Conservation (phyloP, 2,329 filamentous ascomycete genomes). For the Septoria petroselini region DNA sequence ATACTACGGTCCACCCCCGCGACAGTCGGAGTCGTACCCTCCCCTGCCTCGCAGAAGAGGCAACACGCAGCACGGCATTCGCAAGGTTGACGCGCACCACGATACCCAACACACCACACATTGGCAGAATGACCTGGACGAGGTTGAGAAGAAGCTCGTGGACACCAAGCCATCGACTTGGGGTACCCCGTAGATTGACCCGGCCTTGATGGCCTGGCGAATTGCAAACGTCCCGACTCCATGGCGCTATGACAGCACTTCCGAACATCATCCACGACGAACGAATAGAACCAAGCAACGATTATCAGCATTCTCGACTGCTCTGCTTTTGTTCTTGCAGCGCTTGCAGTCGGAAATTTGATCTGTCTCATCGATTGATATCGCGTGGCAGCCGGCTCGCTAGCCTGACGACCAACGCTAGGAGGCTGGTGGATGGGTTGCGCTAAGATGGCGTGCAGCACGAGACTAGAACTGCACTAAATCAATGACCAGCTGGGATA, state of each 20-base stretch:
- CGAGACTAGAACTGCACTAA: neutral
- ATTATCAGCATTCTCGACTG: neutral
- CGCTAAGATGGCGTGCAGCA: constrained; percentile 2
- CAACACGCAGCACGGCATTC: constrained; percentile 5
- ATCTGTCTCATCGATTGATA: constrained; percentile 1
- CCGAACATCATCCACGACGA: neutral
- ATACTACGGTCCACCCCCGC: neutral
- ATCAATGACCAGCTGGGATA: neutral
- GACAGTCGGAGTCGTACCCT: constrained; percentile 1
- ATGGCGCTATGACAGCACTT: neutral
- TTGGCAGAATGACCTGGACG: neutral
- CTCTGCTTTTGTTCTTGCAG: neutral
- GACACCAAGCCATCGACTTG: constrained; percentile 2
- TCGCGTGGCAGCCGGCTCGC: constrained; percentile 2
- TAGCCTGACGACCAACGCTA: constrained; percentile 8
- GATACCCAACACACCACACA: neutral
- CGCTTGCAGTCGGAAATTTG: constrained; percentile 7
- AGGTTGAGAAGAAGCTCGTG: constrained; percentile 1
- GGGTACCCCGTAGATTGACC: constrained; percentile 6
- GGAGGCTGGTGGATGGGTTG: neutral
- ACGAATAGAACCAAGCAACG: neutral
- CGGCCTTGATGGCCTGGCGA: too few species aligned
- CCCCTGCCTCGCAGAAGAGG: neutral
- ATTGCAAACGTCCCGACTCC: too few species aligned
- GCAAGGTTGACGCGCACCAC: constrained; percentile 1